Evolutionary conservation across 208 protist species (phyloP).

Genomic region (Trypanosoma congolense): DNA sequence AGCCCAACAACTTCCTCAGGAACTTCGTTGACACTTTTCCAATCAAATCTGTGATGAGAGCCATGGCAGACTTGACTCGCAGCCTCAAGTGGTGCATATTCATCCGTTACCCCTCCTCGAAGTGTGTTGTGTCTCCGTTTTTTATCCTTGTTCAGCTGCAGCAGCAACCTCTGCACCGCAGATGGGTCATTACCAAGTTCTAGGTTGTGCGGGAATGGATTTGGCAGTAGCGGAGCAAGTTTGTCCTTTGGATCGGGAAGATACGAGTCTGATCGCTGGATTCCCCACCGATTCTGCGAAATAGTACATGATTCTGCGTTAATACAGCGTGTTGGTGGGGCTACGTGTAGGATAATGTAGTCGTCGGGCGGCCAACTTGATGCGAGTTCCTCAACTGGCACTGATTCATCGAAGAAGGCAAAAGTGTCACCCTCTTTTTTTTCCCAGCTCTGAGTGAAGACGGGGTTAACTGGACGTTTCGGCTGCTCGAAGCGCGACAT

Average conservation of each 20-base stretch:
- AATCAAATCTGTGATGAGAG: conserved; percentile 77
- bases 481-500: conserved; percentile 76
- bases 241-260: conserved; percentile 85
- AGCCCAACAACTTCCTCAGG: conserved; percentile 72
- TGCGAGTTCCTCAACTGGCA: conserved; percentile 41
- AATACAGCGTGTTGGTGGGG: conserved; percentile 69
- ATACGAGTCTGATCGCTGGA: conserved; percentile 74
- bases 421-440: conserved; percentile 38
- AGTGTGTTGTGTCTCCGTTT: conserved; percentile 62
- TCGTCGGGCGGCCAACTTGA: conserved; percentile 83
- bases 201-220: conserved; percentile 85
- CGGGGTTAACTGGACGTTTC: conserved; percentile 36
- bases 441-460: conserved; percentile 69
- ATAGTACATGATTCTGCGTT: conserved; percentile 48
- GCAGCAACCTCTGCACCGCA: conserved; percentile 59
- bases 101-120: conserved; percentile 31
- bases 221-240: conserved; percentile 63
- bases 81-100: conserved; percentile 79
- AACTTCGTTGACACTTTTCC: conserved; percentile 76
- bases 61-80: conserved; percentile 80
- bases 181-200: conserved; percentile 73
- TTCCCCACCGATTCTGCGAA: conserved; percentile 64
- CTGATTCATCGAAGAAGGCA: conserved; percentile 62
- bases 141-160: conserved; percentile 76
- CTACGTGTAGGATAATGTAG: conserved; percentile 87